Conservation (phyloP, 331 rosid species). For the Acacia pycnantha region DNA sequence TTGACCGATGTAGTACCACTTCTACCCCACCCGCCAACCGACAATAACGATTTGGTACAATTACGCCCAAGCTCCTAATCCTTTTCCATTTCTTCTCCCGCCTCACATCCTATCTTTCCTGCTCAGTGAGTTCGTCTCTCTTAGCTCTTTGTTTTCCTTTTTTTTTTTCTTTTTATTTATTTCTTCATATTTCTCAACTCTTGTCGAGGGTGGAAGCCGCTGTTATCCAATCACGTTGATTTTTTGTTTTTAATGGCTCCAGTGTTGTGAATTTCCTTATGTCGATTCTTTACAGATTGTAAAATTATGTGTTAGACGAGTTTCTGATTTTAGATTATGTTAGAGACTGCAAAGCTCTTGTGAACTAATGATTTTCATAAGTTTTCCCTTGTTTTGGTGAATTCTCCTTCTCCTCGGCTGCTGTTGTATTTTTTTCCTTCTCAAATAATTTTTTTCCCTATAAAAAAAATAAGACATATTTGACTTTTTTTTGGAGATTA, state of each 20-base stretch:
- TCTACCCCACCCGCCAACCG: background rate
- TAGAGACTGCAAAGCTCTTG: background rate
- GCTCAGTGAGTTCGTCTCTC: background rate
- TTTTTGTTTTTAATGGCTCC: background rate
- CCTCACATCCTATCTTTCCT: background rate
- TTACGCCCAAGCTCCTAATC: background rate
- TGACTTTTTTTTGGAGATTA: too few relatives aligned
- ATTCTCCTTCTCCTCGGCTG: background rate
- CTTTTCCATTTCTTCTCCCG: background rate
- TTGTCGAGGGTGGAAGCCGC: background rate
- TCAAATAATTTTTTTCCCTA: background rate
- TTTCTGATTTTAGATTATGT: background rate
- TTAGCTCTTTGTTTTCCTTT: background rate
- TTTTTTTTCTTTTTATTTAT: background rate
- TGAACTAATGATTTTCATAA: background rate
- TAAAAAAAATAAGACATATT: too few relatives aligned
- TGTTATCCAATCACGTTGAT: background rate
- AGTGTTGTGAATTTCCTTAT: background rate
- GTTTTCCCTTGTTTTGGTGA: background rate
- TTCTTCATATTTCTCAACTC: background rate
- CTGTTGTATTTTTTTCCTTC: background rate
- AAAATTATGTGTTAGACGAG: background rate
- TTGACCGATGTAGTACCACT: background rate
- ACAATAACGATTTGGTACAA: background rate
- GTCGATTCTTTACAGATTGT: background rate